These are phyloP conservation scores for Spiromastix sp. DNA, from an alignment of 2,329 filamentous ascomycete genomes.

Conservation along the genomic window DNA sequence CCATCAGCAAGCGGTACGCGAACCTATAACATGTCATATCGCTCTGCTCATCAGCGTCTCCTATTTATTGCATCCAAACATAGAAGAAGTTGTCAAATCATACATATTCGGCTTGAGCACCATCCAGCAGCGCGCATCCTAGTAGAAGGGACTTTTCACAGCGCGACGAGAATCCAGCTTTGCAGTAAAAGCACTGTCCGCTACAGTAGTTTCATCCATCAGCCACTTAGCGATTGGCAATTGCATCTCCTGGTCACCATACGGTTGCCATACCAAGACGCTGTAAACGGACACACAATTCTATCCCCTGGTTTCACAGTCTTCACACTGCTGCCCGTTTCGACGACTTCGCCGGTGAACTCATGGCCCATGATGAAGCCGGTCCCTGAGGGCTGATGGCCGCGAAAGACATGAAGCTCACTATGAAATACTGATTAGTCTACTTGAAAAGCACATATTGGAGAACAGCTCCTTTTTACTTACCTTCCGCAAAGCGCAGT, in stretches of 20 bases:
- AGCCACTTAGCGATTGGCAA: neutral
- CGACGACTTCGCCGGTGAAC: slow-evolving; percentile 66
- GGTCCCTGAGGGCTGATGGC: slow-evolving; percentile 59
- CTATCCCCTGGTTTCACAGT: slow-evolving; percentile 63
- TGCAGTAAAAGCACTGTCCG: slow-evolving; percentile 76
- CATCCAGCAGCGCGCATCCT: slow-evolving; percentile 59
- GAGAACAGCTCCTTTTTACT: no score
- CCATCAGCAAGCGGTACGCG: slow-evolving; percentile 71
- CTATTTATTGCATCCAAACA: neutral
- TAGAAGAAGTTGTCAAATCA: slow-evolving; percentile 10
- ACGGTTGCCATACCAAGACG: slow-evolving; percentile 51
- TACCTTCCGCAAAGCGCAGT: slow-evolving; percentile 84
- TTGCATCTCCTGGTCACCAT: neutral
- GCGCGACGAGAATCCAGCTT: slow-evolving; percentile 62
- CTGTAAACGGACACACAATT: slow-evolving; percentile 75
- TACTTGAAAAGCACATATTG: neutral
- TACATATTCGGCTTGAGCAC: slow-evolving; percentile 70
- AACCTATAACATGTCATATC: no score
- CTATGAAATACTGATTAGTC: slow-evolving; percentile 32
- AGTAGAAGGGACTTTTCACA: slow-evolving; percentile 63
- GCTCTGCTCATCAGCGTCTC: no score
- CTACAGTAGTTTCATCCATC: slow-evolving; percentile 22
- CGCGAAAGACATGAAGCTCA: slow-evolving; percentile 78
- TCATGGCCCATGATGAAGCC: slow-evolving; percentile 67
- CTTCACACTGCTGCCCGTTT: slow-evolving; percentile 57